These are phyloP conservation scores for Ceriops tagal DNA, from an alignment of 345 rosid species.

Conservation along the genomic window DNA sequence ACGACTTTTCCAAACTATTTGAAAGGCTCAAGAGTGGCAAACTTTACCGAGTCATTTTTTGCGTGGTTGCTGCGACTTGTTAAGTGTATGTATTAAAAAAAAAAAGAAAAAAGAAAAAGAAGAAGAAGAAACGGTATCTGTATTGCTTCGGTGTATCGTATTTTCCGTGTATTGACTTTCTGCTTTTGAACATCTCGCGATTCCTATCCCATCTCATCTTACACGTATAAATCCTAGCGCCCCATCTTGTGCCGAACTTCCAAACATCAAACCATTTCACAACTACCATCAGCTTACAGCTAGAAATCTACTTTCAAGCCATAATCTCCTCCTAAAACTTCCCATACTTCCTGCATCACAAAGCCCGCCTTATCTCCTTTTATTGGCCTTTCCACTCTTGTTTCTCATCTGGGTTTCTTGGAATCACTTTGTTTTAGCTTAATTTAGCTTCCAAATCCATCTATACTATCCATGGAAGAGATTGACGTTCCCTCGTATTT, in stretches of 20 bases:
- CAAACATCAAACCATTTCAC: constrained; percentile 38
- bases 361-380: not conserved
- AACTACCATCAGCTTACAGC: constrained; percentile 12
- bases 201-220: not conserved
- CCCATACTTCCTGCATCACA: not conserved
- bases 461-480: constrained; percentile 41
- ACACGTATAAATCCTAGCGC: constrained; percentile 26
- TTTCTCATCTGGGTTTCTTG: constrained; percentile 14
- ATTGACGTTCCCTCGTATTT: constrained; percentile 61
- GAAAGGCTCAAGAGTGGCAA: too few relatives aligned
- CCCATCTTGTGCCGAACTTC: constrained; percentile 10
- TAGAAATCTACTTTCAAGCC: constrained; percentile 16
- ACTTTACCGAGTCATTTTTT: too few relatives aligned
- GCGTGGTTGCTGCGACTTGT: too few relatives aligned
- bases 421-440: not conserved
- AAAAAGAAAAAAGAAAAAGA: too few relatives aligned
- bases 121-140: not conserved
- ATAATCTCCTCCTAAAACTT: constrained; percentile 1
- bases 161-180: constrained; percentile 62
- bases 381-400: not conserved
- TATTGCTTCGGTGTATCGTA: constrained; percentile 2
- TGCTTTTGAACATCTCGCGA: constrained; percentile 15
- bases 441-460: not conserved
- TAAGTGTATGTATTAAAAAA: too few relatives aligned
- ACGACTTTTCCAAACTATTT: too few relatives aligned